Percentiles rank a stretch among this genome's conserved stretches.
phyloP scores from a whole-genome alignment of 805 yeast genomes.

The Kodamaea neixiangensis region DNA sequence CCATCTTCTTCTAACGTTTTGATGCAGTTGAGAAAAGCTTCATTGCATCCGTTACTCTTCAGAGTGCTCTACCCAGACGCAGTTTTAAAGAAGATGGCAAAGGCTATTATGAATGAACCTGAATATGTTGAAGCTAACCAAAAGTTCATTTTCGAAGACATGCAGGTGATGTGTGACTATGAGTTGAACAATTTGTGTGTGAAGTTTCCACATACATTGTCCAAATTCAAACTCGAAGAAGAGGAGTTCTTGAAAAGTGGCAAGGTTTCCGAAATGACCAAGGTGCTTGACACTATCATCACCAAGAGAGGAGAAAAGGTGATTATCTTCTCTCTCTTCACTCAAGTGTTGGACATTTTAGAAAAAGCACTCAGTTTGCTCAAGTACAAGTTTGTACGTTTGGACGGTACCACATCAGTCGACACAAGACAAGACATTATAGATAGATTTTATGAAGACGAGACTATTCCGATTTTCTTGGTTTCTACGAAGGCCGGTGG shows the following conservation, averaged over 20 bases:
- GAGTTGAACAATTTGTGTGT: conserved; percentile 78
- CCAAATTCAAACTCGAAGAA: conserved; percentile 52
- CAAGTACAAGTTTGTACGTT: conserved; percentile 70
- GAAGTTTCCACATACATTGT: conserved; percentile 67
- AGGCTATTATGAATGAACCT: conserved; percentile 76
- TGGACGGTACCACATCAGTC: conserved; percentile 94
- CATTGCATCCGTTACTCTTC: conserved; percentile 88
- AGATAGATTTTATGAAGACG: conserved; percentile 84
- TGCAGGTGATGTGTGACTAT: conserved; percentile 92
- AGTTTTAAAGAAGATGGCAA: conserved; percentile 65
- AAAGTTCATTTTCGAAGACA: conserved; percentile 83
- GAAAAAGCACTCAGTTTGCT: conserved; percentile 70
- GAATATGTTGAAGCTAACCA: conserved; percentile 77
- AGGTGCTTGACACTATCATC: conserved; percentile 59
- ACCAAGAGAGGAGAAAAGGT: conserved; percentile 63
- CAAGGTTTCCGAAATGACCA: conserved; percentile 60
- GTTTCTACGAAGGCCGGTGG: conserved; percentile 98
- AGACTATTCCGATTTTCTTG: conserved; percentile 78
- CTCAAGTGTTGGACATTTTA: conserved; percentile 86
- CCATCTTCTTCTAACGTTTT: conserved; percentile 65
- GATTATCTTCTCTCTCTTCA: conserved; percentile 85
- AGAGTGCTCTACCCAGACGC: conserved; percentile 62
- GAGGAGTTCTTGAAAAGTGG: conserved; percentile 69
- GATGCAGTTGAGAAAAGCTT: conserved; percentile 89
- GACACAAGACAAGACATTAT: conserved; percentile 90